Percentiles rank a stretch among this genome's conserved stretches.
These are phyloP conservation scores for Coemansia biformis DNA, from an alignment of 192 early-diverging fungal species.

Conservation along the genomic window DNA sequence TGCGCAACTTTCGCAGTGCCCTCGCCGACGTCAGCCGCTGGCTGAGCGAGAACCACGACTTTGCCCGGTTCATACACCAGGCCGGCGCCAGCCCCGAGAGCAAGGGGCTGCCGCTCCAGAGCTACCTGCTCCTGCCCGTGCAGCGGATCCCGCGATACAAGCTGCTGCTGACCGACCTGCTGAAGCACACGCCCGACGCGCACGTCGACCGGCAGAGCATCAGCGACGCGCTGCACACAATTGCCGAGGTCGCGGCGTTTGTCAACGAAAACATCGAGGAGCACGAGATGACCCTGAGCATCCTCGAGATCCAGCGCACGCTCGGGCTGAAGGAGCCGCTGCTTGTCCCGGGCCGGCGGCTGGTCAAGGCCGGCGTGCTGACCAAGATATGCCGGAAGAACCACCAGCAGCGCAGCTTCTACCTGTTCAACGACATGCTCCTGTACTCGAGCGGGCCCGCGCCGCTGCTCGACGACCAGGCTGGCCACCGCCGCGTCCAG, in stretches of 20 bases:
- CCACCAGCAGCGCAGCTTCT: slow-evolving; percentile 66
- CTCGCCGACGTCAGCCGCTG: slow-evolving; percentile 37
- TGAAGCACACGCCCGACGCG: slow-evolving; percentile 46
- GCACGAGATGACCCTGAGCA: slow-evolving; percentile 68
- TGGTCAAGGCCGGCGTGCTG: slow-evolving; percentile 61
- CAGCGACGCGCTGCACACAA: slow-evolving; percentile 35
- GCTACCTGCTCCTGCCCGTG: slow-evolving; percentile 51
- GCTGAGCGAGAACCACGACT: slow-evolving; percentile 28
- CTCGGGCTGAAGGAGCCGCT: slow-evolving; percentile 65
- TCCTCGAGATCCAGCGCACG: slow-evolving; percentile 64
- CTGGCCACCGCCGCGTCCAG: slow-evolving; percentile 65
- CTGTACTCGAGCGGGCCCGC: slow-evolving; percentile 63
- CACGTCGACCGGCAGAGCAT: slow-evolving; percentile 50
- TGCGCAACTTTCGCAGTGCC: slow-evolving; percentile 53
- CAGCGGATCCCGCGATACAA: slow-evolving; percentile 51
- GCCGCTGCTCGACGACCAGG: slow-evolving; percentile 56
- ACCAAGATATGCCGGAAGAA: slow-evolving; percentile 71
- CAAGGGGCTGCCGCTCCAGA: slow-evolving; percentile 51
- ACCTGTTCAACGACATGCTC: slow-evolving; percentile 74
- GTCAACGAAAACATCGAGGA: slow-evolving; percentile 77
- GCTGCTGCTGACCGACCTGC: slow-evolving; percentile 52
- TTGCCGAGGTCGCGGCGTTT: slow-evolving; percentile 63
- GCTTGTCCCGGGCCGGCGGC: slow-evolving; percentile 62
- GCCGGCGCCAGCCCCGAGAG: slow-evolving; percentile 39
- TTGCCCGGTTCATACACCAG: slow-evolving; percentile 37